Percentiles rank a stretch among this genome's conserved stretches.
These are phyloP conservation scores for Erysimum cheiri DNA, from an alignment of 441 rosid genomes.

Conservation along the genomic window DNA sequence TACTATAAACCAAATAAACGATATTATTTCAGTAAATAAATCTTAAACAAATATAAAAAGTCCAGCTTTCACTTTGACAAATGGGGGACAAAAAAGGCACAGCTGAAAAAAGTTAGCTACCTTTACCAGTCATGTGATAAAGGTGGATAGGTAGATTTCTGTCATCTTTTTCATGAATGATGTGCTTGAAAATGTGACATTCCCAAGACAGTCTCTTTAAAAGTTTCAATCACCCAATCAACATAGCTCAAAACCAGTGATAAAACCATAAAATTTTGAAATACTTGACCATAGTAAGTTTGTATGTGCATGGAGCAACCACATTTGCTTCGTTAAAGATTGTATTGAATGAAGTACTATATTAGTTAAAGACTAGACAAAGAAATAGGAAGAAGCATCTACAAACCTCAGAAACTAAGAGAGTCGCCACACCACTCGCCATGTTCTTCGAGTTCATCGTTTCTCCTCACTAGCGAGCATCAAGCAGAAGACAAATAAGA, in stretches of 20 bases:
- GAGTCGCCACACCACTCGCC: constrained; percentile 11
- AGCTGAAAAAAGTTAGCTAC: constrained; percentile 34
- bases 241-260: constrained; percentile 19
- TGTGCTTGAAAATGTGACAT: constrained; percentile 33
- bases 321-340: constrained; percentile 25
- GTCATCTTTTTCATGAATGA: constrained; percentile 38
- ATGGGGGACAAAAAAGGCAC: constrained; percentile 44
- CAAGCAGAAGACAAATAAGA: constrained; percentile 39
- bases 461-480: constrained; percentile 35
- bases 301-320: constrained; percentile 16
- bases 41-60: constrained; percentile 26
- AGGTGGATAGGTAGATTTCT: constrained; percentile 36
- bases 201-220: constrained; percentile 38
- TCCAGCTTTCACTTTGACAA: constrained; percentile 42
- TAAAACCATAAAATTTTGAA: constrained; percentile 22
- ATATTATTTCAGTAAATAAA: constrained; percentile 27
- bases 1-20: constrained; percentile 26
- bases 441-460: constrained; percentile 26
- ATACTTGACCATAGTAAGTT: constrained; percentile 9
- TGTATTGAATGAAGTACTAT: constrained; percentile 20
- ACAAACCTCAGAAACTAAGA: constrained; percentile 29
- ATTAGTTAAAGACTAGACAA: constrained; percentile 17
- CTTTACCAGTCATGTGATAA: constrained; percentile 44
- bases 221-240: constrained; percentile 15
- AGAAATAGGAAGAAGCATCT: constrained; percentile 15